phyloP scores from a whole-genome alignment of 2,329 filamentous ascomycete species.

The Ascochyta pisi region DNA sequence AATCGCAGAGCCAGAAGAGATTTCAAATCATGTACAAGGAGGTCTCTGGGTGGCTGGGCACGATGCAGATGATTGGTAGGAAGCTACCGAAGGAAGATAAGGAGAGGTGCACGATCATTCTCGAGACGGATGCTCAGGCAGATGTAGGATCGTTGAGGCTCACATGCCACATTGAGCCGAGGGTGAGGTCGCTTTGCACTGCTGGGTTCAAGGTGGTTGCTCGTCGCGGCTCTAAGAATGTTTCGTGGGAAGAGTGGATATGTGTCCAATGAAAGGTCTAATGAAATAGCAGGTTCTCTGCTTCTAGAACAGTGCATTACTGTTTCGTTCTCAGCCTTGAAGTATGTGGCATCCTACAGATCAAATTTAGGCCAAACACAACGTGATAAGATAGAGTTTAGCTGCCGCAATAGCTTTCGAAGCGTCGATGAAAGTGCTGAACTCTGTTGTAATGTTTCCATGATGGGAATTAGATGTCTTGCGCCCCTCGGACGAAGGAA shows the following conservation, averaged over 20 bases:
- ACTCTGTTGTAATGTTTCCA: too few relatives aligned
- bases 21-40: too few relatives aligned
- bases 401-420: not conserved
- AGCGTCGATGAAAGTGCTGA: too few relatives aligned
- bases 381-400: not conserved
- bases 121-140: too few relatives aligned
- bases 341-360: not conserved
- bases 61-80: too few relatives aligned
- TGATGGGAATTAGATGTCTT: too few relatives aligned
- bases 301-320: not conserved
- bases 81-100: not conserved
- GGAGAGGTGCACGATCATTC: not conserved
- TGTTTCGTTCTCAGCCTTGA: not conserved
- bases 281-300: too few relatives aligned
- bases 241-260: too few relatives aligned
- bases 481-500: too few relatives aligned
- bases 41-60: too few relatives aligned
- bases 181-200: not conserved
- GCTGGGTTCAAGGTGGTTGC: not conserved
- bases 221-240: not conserved
- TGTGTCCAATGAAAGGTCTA: too few relatives aligned
- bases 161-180: not conserved
- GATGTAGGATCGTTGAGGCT: not conserved
- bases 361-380: constrained; percentile 10
- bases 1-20: too few relatives aligned